Base-by-base conservation (phyloP, 1,284 basidiomycete genomes). In the Sphagnurus paluster region DNA sequence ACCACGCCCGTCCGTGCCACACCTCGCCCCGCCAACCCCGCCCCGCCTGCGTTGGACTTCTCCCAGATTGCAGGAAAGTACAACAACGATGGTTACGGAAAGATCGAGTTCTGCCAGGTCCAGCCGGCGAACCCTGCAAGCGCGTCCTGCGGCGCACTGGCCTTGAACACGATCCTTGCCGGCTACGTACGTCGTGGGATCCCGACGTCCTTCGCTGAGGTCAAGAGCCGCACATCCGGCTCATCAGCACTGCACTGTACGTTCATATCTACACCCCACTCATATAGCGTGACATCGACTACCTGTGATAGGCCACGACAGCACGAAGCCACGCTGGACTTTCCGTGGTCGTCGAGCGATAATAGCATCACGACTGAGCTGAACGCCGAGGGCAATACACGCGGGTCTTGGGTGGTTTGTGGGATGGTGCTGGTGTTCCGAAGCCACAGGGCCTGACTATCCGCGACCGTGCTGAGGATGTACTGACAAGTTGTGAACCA, bases 121-220 rank as follows among this genome's bases (percentile, higher is more conserved):
- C 42, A 49, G 16, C 35, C 56, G 1, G 29, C 35, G 19, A 13
- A 44, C 23, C n/a, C 48, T 17, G 20, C 34, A n/a, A 46, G 47
- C 5, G 24, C 11, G 11, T 28, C 43, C 5, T 59, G 54, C 39
- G 25, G 42, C 30, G 42, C 35, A 1, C 26, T 60, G 7, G 19
- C 52, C 4, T 29, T 53, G 5, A 55, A 56, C 19, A 44, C 32
- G 11, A 46, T 49, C 11, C 52, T 59, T 25, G 55, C 56, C 1
- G 56, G 53, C 4, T 49, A 44, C 14, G 38, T 56, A 8, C 30
- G 50, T 16, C 24, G 46, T 4, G 45, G 37, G 14, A 40, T 58
- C n/a, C 59, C 60, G 0, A 61, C 60, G 1, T 52, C 61, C 29
- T 37, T 63, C 5, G 51, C 39, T 5, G 44, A 35, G 16, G 55